Evolutionary conservation across 169 alveolate genomes (phyloP).

Genomic region (Cryptosporidium bovis): DNA sequence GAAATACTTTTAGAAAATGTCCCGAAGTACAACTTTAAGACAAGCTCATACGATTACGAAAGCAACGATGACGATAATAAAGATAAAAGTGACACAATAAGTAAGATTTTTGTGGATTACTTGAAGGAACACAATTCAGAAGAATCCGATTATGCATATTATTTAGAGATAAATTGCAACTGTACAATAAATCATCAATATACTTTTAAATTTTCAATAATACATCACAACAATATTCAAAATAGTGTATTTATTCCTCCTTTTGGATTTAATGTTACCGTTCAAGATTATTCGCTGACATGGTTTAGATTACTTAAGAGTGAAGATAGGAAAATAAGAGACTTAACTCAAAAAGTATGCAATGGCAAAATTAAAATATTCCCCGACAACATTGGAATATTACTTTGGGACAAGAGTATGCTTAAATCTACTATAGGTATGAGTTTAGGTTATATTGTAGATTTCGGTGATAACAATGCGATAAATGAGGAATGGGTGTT

Average conservation of each 20-base stretch:
- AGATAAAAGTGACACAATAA: background rate
- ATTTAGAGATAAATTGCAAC: background rate
- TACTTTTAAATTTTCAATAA: constrained; percentile 51
- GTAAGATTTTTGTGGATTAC: constrained; percentile 13
- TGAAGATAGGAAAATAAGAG: background rate
- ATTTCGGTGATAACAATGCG: background rate
- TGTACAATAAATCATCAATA: constrained; percentile 25
- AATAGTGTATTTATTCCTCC: constrained; percentile 69
- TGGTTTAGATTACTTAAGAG: constrained; percentile 20
- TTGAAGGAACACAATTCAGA: background rate
- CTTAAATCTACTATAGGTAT: background rate
- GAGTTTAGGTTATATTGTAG: background rate
- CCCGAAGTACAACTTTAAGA: constrained; percentile 42
- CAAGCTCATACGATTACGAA: constrained; percentile 24
- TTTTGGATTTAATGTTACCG: constrained; percentile 65
- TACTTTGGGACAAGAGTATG: constrained; percentile 18
- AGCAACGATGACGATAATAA: background rate
- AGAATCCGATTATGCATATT: constrained; percentile 44
- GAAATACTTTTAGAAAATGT: constrained; percentile 33
- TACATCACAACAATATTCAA: constrained; percentile 32
- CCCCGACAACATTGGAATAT: constrained; percentile 28
- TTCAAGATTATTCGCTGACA: constrained; percentile 30
- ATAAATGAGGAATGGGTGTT: background rate
- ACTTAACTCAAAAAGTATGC: constrained; percentile 7
- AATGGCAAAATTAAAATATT: constrained; percentile 1